A percentile compares a stretch with the other conserved stretches of the same genome.
Conservation (phyloP, 495 filamentous ascomycete species). For the Cenococcum geophilum region DNA sequence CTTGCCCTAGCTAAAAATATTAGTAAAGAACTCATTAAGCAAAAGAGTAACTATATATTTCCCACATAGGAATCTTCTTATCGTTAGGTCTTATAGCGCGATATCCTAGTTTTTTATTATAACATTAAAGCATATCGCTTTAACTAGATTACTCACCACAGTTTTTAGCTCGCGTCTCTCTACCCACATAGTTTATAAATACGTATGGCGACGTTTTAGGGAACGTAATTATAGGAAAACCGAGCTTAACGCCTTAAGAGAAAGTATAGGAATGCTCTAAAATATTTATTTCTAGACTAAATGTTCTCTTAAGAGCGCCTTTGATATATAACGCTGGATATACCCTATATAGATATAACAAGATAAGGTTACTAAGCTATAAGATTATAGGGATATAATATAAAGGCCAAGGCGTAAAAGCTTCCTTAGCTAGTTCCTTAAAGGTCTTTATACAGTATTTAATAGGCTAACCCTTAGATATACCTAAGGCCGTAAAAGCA, state of each 20-base stretch:
- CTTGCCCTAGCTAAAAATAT: not conserved
- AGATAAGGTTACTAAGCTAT: not conserved
- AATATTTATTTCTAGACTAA: slow-evolving; percentile 4
- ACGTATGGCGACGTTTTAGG: not conserved
- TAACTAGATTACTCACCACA: not conserved
- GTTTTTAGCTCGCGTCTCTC: not conserved
- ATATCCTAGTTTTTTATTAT: not conserved
- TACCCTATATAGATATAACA: not conserved
- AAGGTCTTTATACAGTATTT: not conserved
- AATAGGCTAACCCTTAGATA: slow-evolving; percentile 1
- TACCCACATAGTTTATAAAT: slow-evolving; percentile 1
- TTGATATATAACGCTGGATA: slow-evolving; percentile 4
- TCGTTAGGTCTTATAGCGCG: not conserved
- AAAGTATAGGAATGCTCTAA: slow-evolving; percentile 2
- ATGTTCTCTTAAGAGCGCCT: not conserved
- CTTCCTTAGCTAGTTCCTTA: not conserved
- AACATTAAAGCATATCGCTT: not conserved
- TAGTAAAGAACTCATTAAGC: not conserved
- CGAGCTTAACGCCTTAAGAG: not conserved
- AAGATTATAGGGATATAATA: slow-evolving; percentile 3
- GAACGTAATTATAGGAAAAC: not conserved
- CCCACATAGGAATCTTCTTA: not conserved
- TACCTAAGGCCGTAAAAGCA: not conserved
- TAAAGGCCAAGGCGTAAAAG: not conserved
- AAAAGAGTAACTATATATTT: not conserved